These are phyloP conservation scores for Microcyclospora tardicrescens DNA, from an alignment of 2,329 filamentous ascomycete species.

Conservation along the genomic window DNA sequence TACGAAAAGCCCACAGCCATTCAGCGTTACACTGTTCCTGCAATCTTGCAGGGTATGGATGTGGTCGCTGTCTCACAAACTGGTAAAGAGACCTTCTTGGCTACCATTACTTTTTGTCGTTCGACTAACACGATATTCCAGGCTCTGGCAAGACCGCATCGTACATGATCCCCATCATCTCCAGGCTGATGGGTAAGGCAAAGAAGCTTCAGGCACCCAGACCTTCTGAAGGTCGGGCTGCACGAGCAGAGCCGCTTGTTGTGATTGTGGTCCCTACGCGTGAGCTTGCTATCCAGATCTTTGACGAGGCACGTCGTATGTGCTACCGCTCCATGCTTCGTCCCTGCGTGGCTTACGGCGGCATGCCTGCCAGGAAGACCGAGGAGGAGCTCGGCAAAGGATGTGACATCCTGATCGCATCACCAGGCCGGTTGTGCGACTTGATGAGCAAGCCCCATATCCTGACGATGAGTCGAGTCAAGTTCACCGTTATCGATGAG, in stretches of 20 bases:
- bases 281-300: slow-evolving; percentile 87
- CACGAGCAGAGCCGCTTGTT: slow-evolving; percentile 75
- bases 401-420: slow-evolving; percentile 79
- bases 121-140: slow-evolving; percentile 24
- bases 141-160: slow-evolving; percentile 95
- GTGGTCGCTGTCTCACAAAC: slow-evolving; percentile 86
- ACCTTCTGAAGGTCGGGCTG: slow-evolving; percentile 43
- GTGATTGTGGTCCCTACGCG: slow-evolving; percentile 76
- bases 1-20: slow-evolving; percentile 72
- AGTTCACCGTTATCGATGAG: slow-evolving; percentile 78
- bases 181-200: slow-evolving; percentile 88
- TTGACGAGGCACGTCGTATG: slow-evolving; percentile 81
- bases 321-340: slow-evolving; percentile 93
- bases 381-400: slow-evolving; percentile 62
- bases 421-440: slow-evolving; percentile 74
- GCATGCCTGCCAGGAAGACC: slow-evolving; percentile 58
- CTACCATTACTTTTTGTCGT: slow-evolving; percentile 1
- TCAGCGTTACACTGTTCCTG: slow-evolving; percentile 71
- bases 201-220: slow-evolving; percentile 72
- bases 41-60: slow-evolving; percentile 64
- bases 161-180: slow-evolving; percentile 78
- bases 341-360: slow-evolving; percentile 80
- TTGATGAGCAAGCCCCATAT: slow-evolving; percentile 61
- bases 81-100: slow-evolving; percentile 37
- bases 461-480: slow-evolving; percentile 62